Evolutionary conservation across 2,329 filamentous ascomycete genomes (phyloP).

Genomic region (Phaeosphaeria sp.): DNA sequence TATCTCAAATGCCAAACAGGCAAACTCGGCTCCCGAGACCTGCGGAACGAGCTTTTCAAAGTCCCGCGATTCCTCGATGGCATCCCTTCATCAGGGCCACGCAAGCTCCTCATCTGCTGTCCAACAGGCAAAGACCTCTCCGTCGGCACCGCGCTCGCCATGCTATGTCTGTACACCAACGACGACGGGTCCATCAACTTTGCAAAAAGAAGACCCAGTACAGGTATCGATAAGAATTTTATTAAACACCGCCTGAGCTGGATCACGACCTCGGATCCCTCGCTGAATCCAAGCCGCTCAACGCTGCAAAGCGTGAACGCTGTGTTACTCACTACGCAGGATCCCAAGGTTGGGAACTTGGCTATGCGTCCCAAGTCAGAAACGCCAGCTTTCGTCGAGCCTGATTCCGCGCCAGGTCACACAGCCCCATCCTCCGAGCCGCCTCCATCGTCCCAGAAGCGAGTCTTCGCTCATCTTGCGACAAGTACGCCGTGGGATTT

Average conservation of each 20-base stretch:
- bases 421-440: too few species aligned
- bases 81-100: not conserved
- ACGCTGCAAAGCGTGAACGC: conserved; percentile 93
- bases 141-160: conserved; percentile 76
- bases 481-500: conserved; percentile 72
- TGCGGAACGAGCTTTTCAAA: conserved; percentile 73
- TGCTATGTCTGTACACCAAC: conserved; percentile 76
- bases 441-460: too few species aligned
- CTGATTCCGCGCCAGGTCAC: too few species aligned
- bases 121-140: conserved; percentile 81
- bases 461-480: too few species aligned
- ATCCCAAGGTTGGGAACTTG: conserved; percentile 6
- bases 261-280: conserved; percentile 79
- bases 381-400: too few species aligned
- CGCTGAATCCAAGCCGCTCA: conserved; percentile 81
- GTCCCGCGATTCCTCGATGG: conserved; percentile 63
- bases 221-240: conserved; percentile 72
- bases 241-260: conserved; percentile 81
- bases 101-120: conserved; percentile 65
- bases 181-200: conserved; percentile 60
- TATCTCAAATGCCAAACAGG: conserved; percentile 71
- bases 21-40: conserved; percentile 82
- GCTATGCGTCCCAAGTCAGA: too few species aligned
- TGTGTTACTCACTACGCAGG: conserved; percentile 71
- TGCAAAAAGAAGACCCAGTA: not conserved